A percentile compares a stretch with the other conserved stretches of the same genome.
Evolutionary conservation across 2,329 filamentous ascomycete species (phyloP).

Genomic region (Hypoxylon sp.): DNA sequence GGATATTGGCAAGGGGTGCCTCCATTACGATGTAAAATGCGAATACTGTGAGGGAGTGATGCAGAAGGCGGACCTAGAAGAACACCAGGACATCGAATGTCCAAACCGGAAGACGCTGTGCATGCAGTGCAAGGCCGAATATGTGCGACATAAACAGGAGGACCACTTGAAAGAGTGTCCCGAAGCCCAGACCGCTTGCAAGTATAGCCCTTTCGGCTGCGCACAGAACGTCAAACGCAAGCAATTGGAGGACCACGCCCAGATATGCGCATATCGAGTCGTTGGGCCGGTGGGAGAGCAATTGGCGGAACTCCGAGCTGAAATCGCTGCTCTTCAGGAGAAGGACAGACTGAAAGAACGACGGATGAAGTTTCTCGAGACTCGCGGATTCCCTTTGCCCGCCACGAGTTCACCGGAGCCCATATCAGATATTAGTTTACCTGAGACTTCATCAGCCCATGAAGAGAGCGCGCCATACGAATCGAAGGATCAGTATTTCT

Average conservation of each 20-base stretch:
- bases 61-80: slow-evolving; percentile 62
- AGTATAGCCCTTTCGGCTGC: slow-evolving; percentile 65
- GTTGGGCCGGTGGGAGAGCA: slow-evolving; percentile 63
- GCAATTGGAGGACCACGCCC: slow-evolving; percentile 60
- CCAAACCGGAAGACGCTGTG: slow-evolving; percentile 63
- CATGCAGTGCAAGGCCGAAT: slow-evolving; percentile 60
- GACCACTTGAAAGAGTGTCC: slow-evolving; percentile 63
- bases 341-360: slow-evolving; percentile 57
- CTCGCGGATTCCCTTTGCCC: slow-evolving; percentile 49
- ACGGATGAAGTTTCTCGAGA: slow-evolving; percentile 59
- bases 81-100: slow-evolving; percentile 60
- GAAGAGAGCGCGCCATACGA: slow-evolving; percentile 52
- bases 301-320: slow-evolving; percentile 62
- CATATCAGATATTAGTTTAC: slow-evolving; percentile 46
- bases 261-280: slow-evolving; percentile 65
- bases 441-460: slow-evolving; percentile 40
- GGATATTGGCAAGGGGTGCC: slow-evolving; percentile 64
- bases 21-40: slow-evolving; percentile 66
- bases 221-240: slow-evolving; percentile 55
- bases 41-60: slow-evolving; percentile 65
- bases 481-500: slow-evolving; percentile 59
- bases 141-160: slow-evolving; percentile 60
- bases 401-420: slow-evolving; percentile 42
- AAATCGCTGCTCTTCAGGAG: slow-evolving; percentile 60
- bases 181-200: slow-evolving; percentile 58